phyloP scores from a whole-genome alignment of 148 eudicot species.

The Rhododendron ferrugineum region DNA sequence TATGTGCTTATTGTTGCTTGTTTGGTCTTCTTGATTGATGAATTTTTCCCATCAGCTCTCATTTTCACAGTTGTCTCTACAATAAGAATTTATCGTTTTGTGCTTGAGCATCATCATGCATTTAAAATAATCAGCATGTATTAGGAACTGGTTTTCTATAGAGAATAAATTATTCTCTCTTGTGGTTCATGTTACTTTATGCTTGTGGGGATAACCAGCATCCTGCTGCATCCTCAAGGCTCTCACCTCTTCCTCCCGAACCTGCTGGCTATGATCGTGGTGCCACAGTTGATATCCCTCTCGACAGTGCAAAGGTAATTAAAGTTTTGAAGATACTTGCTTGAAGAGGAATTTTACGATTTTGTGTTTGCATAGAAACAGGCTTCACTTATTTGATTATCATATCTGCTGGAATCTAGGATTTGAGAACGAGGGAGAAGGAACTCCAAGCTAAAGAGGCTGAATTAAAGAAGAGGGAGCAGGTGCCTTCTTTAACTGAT shows the following conservation, averaged over 20 bases:
- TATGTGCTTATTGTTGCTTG: not conserved
- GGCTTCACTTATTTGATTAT: not conserved
- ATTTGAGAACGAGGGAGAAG: constrained; percentile 48
- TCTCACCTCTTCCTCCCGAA: constrained; percentile 74
- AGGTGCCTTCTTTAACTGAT: constrained; percentile 29
- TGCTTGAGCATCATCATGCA: constrained; percentile 2
- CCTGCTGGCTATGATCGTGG: constrained; percentile 62
- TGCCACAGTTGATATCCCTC: constrained; percentile 65
- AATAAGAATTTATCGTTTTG: not conserved
- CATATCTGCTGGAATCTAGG: constrained; percentile 23
- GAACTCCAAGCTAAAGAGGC: constrained; percentile 73
- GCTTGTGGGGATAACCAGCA: constrained; percentile 27
- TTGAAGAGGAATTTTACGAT: not conserved
- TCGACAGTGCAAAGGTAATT: constrained; percentile 41
- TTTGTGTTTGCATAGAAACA: not conserved
- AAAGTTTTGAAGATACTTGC: not conserved
- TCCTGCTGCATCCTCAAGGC: constrained; percentile 39
- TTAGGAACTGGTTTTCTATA: not conserved
- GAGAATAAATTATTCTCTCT: not conserved
- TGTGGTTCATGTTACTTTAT: not conserved
- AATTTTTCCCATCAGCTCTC: not conserved
- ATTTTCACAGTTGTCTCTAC: not conserved
- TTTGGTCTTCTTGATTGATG: not conserved
- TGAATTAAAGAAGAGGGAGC: constrained; percentile 58
- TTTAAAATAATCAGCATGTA: not conserved